Base-by-base conservation (phyloP, 176 grass and related monocot genomes). In the Poa annua region DNA sequence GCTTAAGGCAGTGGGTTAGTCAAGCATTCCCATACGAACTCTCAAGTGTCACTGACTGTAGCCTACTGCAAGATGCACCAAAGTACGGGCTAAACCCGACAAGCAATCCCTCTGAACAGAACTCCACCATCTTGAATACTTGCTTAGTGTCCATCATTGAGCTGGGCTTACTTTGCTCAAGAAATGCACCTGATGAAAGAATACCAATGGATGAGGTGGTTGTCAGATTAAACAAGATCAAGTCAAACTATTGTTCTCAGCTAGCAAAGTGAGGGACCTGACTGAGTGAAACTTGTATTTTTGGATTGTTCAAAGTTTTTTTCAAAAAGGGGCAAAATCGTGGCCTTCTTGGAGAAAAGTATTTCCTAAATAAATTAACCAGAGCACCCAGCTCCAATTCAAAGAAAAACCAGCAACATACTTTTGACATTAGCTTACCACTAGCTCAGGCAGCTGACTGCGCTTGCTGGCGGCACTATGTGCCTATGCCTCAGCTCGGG, bases 1-100 rank as follows among this genome's bases (percentile, higher is more conserved):
- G 82, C 79, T 80, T 93, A 49, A 89, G 88, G 74, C 67, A 78
- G 55, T 90, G 88, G 88, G 79, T 87, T 74, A 77, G 16, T 55
- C 32, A 77, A 74, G 60, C 79, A 45, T 88, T 85, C 44, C 82
- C 38, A 68, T 6, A 39, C 64, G 32, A 76, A 54, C 50, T 88
- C 13, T 60, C n/a, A 47, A 83, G 69, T 45, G 74, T 85, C 3
- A 7, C 35, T 12, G 88, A 88, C 42, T 2, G 14, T 64, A 83
- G 15, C 7, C 75, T 93, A 3, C 61, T 16, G 16, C 62, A 70
- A 56, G 36, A 54, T 68, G 59, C 53, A 51, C 38, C 10, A 29
- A 53, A 3, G 32, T 0, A 22, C 17, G 8, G 15, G 6, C 44
- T 47, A 8, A 16, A 80, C 7, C 59, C 49, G 45, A 5, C 2